A percentile compares a stretch with the other conserved stretches of the same genome.
Evolutionary conservation across 257 asterid genomes (phyloP).

Genomic region (Parsonsia alboflavescens): DNA sequence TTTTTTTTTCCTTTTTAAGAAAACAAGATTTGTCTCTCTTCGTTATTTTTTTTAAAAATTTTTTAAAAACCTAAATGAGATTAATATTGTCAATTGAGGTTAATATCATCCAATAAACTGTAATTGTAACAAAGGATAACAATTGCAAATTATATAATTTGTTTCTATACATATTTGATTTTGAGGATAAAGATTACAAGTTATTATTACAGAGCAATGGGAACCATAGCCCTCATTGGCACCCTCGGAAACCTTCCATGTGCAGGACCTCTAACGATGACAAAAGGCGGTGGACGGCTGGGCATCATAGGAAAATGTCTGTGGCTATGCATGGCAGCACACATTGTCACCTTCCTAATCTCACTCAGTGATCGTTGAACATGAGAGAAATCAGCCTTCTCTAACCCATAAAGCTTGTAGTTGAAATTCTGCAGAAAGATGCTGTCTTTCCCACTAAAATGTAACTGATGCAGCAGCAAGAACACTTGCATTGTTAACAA

Average conservation of each 20-base stretch:
- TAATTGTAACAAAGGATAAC: too few relatives aligned
- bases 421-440: not conserved
- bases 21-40: too few relatives aligned
- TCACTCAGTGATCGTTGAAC: not conserved
- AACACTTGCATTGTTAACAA: constrained; percentile 9
- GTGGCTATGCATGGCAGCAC: not conserved
- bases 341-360: not conserved
- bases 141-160: too few relatives aligned
- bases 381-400: not conserved
- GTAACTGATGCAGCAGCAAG: not conserved
- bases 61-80: not conserved
- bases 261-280: not conserved
- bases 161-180: too few relatives aligned
- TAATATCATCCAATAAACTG: too few relatives aligned
- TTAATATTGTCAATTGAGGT: too few relatives aligned
- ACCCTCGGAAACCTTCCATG: not conserved
- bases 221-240: not conserved
- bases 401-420: constrained; percentile 4
- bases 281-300: too few relatives aligned
- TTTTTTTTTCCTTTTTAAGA: too few relatives aligned
- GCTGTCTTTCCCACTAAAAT: not conserved
- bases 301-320: not conserved
- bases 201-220: not conserved
- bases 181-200: too few relatives aligned
- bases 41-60: too few relatives aligned